phyloP scores from a whole-genome alignment of 768 basidiomycete genomes.

The Suillus occidentalis region DNA sequence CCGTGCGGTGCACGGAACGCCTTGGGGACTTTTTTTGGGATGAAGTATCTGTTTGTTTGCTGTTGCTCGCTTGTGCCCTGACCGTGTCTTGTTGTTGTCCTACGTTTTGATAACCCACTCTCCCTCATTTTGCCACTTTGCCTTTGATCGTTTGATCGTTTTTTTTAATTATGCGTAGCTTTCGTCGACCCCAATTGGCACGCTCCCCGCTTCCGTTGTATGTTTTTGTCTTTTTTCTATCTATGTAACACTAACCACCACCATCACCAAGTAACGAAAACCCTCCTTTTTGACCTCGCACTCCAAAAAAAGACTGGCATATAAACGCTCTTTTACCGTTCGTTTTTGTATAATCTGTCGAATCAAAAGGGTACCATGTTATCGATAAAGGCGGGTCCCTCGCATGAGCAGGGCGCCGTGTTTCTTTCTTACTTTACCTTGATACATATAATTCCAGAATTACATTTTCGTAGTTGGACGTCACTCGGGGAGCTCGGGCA shows the following conservation, averaged over 20 bases:
- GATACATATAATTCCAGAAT: too few species aligned
- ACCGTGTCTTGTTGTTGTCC: conserved; percentile 19
- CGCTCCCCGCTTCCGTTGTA: conserved; percentile 9
- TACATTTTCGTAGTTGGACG: too few species aligned
- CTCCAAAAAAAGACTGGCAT: conserved; percentile 8
- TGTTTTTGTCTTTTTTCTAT: conserved; percentile 7
- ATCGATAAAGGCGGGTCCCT: background rate
- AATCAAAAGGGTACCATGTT: background rate
- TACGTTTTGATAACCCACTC: conserved; percentile 8
- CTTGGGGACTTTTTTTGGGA: conserved; percentile 16
- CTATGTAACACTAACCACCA: conserved; percentile 26
- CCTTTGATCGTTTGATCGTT: background rate
- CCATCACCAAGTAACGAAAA: conserved; percentile 14
- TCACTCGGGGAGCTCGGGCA: too few species aligned
- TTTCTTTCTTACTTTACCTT: too few species aligned
- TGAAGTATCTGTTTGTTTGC: conserved; percentile 9
- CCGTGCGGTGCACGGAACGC: conserved; percentile 14
- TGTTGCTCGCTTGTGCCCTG: conserved; percentile 14
- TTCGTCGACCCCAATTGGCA: background rate
- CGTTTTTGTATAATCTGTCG: background rate
- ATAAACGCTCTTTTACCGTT: background rate
- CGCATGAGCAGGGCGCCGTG: too few species aligned
- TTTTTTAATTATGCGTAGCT: conserved; percentile 6
- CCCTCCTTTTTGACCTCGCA: conserved; percentile 19
- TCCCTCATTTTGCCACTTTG: conserved; percentile 1